phyloP scores from a whole-genome alignment of 345 rosid genomes.

The Ricinus communis region DNA sequence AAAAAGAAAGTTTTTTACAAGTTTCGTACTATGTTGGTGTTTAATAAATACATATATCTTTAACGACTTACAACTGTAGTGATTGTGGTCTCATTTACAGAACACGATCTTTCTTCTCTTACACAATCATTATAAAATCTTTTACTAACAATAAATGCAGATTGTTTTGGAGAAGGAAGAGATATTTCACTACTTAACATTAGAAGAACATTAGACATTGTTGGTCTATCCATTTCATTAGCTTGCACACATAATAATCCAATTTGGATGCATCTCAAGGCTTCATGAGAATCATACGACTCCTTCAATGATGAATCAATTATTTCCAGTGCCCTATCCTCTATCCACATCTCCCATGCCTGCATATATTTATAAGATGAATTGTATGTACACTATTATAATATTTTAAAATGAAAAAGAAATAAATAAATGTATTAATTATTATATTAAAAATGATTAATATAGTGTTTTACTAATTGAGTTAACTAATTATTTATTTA shows the following conservation, averaged over 20 bases:
- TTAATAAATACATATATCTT: too few species aligned
- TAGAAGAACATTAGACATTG: neutral
- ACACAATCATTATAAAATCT: neutral
- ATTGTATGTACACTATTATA: too few species aligned
- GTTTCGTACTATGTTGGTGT: too few species aligned
- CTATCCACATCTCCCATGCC: slow-evolving; percentile 17
- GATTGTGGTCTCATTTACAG: neutral
- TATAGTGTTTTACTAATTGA: too few species aligned
- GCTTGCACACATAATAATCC: neutral
- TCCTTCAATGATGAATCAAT: neutral
- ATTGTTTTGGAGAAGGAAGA: neutral
- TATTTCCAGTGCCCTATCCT: slow-evolving; percentile 4
- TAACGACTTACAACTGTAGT: neutral
- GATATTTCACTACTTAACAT: neutral
- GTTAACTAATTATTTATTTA: too few species aligned
- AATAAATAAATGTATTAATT: too few species aligned
- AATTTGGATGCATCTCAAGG: neutral
- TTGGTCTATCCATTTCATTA: neutral
- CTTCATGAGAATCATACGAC: neutral
- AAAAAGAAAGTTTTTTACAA: too few species aligned
- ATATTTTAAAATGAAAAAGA: too few species aligned
- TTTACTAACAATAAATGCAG: neutral
- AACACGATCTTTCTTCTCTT: neutral
- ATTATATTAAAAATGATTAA: too few species aligned
- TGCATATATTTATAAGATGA: too few species aligned